Percentiles rank a stretch among this genome's conserved stretches.
Evolutionary conservation across 73 alveolate species (phyloP).

Genomic region (Tetrahymena thermophila): DNA sequence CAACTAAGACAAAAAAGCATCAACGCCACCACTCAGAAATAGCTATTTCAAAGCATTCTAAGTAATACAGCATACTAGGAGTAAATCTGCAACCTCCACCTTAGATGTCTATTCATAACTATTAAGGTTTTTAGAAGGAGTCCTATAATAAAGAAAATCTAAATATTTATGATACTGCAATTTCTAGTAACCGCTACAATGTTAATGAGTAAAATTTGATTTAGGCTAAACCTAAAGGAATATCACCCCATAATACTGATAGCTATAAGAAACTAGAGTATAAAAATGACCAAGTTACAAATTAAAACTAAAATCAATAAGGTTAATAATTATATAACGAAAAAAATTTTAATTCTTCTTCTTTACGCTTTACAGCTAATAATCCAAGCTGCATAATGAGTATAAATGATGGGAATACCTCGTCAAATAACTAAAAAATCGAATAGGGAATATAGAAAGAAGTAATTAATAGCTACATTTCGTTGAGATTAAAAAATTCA

Average conservation of each 20-base stretch:
- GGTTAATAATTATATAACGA: background rate
- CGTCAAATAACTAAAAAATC: background rate
- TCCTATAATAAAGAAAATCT: background rate
- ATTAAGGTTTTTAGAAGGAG: background rate
- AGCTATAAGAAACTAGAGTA: background rate
- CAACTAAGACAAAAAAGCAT: background rate
- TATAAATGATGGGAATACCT: background rate
- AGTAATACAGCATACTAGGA: background rate
- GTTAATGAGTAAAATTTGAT: background rate
- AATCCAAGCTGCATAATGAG: background rate
- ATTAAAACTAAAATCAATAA: background rate
- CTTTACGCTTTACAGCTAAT: background rate
- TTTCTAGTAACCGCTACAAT: background rate
- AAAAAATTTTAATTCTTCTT: background rate
- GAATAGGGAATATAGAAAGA: background rate
- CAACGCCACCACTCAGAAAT: background rate
- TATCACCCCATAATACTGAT: background rate
- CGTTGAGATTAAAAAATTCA: background rate
- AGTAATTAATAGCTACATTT: background rate
- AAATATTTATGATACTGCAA: background rate
- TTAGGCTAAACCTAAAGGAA: background rate
- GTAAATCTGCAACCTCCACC: background rate
- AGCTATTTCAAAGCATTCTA: background rate
- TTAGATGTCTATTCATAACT: background rate
- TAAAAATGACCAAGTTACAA: background rate